phyloP scores from a whole-genome alignment of 345 rosid species.

The Camelina hispida region DNA sequence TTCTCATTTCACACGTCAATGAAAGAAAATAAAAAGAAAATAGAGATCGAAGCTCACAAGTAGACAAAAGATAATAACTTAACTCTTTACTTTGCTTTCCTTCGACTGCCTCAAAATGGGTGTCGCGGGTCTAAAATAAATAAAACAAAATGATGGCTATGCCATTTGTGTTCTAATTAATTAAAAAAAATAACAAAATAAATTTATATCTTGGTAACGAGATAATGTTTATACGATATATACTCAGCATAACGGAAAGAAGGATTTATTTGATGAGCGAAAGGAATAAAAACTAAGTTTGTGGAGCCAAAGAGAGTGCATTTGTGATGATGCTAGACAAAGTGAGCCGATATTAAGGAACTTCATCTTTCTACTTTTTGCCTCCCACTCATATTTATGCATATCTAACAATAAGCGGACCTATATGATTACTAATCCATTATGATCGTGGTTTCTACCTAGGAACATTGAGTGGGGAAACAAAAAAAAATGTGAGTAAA shows the following conservation, averaged over 20 bases:
- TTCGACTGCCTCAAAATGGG: constrained; percentile 9
- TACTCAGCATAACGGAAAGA: not conserved
- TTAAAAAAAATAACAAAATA: not conserved
- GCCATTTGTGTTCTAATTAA: constrained; percentile 30
- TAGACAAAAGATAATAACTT: not conserved
- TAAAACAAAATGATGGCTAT: constrained; percentile 35
- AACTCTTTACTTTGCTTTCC: not conserved
- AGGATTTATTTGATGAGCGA: not conserved
- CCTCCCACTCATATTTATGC: constrained; percentile 40
- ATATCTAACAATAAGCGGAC: constrained; percentile 36
- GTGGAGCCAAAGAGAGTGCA: constrained; percentile 42
- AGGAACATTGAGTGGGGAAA: constrained; percentile 27
- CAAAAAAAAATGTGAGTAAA: not conserved
- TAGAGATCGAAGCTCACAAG: not conserved
- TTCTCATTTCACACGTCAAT: not conserved
- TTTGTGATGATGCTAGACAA: constrained; percentile 40
- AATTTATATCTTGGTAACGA: not conserved
- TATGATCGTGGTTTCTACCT: constrained; percentile 31
- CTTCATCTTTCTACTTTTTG: constrained; percentile 40
- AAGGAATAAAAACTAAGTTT: constrained; percentile 26
- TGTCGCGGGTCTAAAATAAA: not conserved
- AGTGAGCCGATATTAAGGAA: constrained; percentile 46
- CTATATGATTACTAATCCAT: constrained; percentile 36
- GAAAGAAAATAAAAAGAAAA: not conserved
- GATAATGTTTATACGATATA: not conserved